Evolutionary conservation across 495 filamentous ascomycete genomes (phyloP), one percentile per base, ranked within the genome.

Genomic region (Elaphomyces granulatus): DNA sequence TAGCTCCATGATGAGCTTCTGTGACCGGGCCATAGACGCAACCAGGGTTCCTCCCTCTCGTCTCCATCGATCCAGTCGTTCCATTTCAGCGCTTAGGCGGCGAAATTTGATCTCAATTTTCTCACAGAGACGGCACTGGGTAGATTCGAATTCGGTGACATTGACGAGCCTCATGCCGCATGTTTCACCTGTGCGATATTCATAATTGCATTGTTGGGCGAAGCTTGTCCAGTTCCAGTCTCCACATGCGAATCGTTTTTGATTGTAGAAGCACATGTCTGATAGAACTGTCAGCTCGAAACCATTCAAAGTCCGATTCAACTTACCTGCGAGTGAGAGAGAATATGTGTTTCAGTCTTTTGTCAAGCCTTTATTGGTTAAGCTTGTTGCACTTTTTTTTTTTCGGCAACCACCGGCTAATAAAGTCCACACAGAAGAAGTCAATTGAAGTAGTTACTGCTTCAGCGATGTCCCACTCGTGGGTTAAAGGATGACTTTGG

Each of bases 151-250:
- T 52, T 56, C 83, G 75, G 63, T 78, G 58, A 65, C 75, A 75
- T 66, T 61, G 55, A 94, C 79, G 54, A 95, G 77, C 67, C 81
- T 90, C 70, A 94, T 86, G 51, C 90, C 90, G 64, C 90, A 98
- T 32, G 90, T 96, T 71, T 98, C 90, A 55, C 90, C 90, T 36
- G 81, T 95, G 50, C 92, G 85, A 67, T 96, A 94, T 53, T 98
- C 90, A 62, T 81, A 82, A 58, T 81, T 78, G 75, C 92, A 98
- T 48, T 94, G 90, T 60, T 87, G 74, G 45, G 83, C 78, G 71
- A 96, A 95, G 60, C 78, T 78, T 49, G 83, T 83, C 90, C 92
- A 98, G 61, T 87, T 88, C 77, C 78, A 95, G 70, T 90, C 88
- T 52, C 79, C 79, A 64, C 90, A 98, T 6, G 60, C 48, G 47